Base-by-base conservation (phyloP, 73 alveolate species). In the Uronychia setigera region DNA sequence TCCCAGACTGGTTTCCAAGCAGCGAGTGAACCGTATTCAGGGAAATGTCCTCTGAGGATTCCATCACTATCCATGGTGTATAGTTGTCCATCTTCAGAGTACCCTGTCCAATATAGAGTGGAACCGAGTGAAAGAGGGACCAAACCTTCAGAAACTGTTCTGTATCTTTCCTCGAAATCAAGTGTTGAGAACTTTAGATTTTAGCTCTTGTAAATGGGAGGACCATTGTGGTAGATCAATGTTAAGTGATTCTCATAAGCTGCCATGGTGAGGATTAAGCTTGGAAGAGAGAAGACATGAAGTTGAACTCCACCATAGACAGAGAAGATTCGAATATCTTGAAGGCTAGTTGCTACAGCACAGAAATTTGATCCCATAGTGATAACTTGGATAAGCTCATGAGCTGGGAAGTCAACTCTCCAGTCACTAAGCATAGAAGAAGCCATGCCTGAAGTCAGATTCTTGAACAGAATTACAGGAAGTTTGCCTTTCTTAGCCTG, bases 21-120 rank as follows among this genome's bases (percentile, higher is more conserved):
- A 11, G 67, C 67, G 19, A 46, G 67, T 46, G n/a, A 5, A 11
- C 67, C 67, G 67, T 11, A 46, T 19, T 11, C 19, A 46, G 5
- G n/a, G 19, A 46, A 46, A 46, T 46, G 67, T 5, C 67, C 67
- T 46, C 67, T 46, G 67, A 46, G 5, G 67, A 46, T 5, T 5
- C 67, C 67, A 11, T 46, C 67, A 46, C 67, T 46, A 46, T 46
- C 67, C 67, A 46, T 46, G 67, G 67, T 46, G 67, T 46, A 46
- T 19, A 46, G 67, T 46, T 46, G 67, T 19, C 67, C 67, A 46
- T 19, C 5, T 19, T 46, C 67, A 46, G 67, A 46, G 19, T 46
- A 46, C n/a, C n/a, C 67, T 11, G 67, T 46, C 67, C 67, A 46
- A 5, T 11, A 5, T 11, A 46, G 67, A 5, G 67, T 46, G 5